Evolutionary conservation across 805 yeast genomes (phyloP), one percentile per base, ranked within the genome.

Genomic region (Saccharomycopsis sp.): DNA sequence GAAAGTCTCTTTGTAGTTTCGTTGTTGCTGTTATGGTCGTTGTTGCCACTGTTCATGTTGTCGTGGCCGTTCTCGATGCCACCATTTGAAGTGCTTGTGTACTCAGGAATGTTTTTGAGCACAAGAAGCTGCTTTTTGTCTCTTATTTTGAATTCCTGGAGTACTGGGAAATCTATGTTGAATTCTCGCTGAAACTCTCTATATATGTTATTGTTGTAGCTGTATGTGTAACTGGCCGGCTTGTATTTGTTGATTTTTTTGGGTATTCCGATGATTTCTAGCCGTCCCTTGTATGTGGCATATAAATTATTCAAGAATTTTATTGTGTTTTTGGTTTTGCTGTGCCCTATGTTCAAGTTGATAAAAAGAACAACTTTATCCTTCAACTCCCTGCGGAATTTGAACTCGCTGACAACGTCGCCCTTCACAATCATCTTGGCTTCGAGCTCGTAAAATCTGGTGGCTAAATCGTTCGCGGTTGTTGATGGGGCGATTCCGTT

Each of bases 1-100:
- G 48, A 44, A 7, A 44, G 21, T 29, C 37, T 29, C 21, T 18
- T 44, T 44, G 21, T 41, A 1, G 97, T 89, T 18, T 97, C 97
- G 66, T 85, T 83, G 74, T 97, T 84, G n/a, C 62, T 58, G 48
- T 73, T 70, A 48, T 52, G 47, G 52, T 69, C 73, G 37, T 70
- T 69, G 18, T 12, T 4, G 48, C 5, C 16, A 44, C 21, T 18
- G 21, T 7, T 44, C 16, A 4, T 44, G 9, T 29, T 29, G 9
- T 29, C 37, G 37, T 12, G 37, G 37, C 37, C 37, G 37, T 5
- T 29, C 37, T 29, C 37, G 5, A 29, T 29, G 12, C 12, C 37
- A 5, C 37, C 37, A 12, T 29, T 29, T 29, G 37, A 7, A 12
- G 37, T 7, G 37, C 12, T 29, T 29, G 12, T 7, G 37, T 29